Base-by-base conservation (phyloP, 306 rosid genomes). In the Rosa persica region DNA sequence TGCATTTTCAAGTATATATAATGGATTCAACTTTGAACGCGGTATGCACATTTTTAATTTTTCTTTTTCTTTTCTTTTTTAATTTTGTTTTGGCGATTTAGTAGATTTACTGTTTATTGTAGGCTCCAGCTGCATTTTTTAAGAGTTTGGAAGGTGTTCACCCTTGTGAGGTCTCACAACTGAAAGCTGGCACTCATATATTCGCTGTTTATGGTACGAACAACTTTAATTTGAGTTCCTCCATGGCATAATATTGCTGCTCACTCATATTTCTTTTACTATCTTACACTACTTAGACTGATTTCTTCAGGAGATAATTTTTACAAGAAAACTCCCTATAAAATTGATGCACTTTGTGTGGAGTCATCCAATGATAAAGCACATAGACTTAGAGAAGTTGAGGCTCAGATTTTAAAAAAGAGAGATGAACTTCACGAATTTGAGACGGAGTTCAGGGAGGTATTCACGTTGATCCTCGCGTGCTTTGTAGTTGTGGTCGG, bases 21-120 rank as follows among this genome's bases (percentile, higher is more conserved):
- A 93, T 96, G 98, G 99, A 96, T 89, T 83, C 99, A 87, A 96
- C 98, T 12, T 85, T 96, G 88, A 93, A 91, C 82, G 98, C 94
- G 85, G 97, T 92, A 92, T 82, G 84, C 36, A 79, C 48, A 64
- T 76, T 38, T 38, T 79, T 77, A 54, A 10, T 49, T 57, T 67
- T 39, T 61, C 49, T n/a, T 75, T 72, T 40, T 46, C 5, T 64
- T 58, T 11, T 20, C 10, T 25, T 20, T 3, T 3, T n/a, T n/a
- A n/a, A 49, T 17, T 58, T 43, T 64, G 40, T 65, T 42, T 34
- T 52, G n/a, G 38, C 12, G 19, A 61, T 46, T 60, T 68, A 64
- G 13, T 79, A 72, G 34, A 65, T 82, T 58, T 75, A 79, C 78
- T 25, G 5, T 44, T 60, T 12, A 25, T 55, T 74, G 16, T 27